Conservation (phyloP, 352 stramenopile genomes). For the Globisporangium cederbergense region DNA sequence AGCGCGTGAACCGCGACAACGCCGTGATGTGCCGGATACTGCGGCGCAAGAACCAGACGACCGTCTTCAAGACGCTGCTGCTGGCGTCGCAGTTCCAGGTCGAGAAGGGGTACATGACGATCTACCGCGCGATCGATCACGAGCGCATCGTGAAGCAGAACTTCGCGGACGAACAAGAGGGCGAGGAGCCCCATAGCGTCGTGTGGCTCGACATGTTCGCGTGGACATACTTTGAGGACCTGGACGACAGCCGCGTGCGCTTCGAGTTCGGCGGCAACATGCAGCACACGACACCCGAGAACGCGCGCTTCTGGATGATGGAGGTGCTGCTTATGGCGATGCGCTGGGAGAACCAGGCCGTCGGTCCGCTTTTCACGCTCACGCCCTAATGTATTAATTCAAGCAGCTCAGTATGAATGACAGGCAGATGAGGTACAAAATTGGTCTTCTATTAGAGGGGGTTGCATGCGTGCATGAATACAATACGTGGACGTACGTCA, state of each 20-base stretch:
- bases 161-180: constrained; percentile 16
- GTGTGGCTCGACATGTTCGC: constrained; percentile 24
- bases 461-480: neutral
- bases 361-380: constrained; percentile 13
- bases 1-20: constrained; percentile 38
- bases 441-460: neutral
- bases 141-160: constrained; percentile 20
- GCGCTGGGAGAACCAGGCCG: constrained; percentile 14
- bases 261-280: constrained; percentile 23
- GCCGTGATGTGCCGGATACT: constrained; percentile 33
- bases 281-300: constrained; percentile 15
- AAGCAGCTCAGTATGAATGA: no score
- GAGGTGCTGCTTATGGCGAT: constrained; percentile 20
- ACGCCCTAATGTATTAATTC: neutral
- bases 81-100: constrained; percentile 35
- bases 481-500: constrained; percentile 1
- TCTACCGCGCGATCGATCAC: constrained; percentile 32
- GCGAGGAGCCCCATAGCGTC: constrained; percentile 13
- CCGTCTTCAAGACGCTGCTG: constrained; percentile 33
- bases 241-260: constrained; percentile 7
- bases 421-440: neutral
- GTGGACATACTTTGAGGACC: constrained; percentile 19
- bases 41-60: constrained; percentile 20
- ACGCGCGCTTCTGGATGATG: constrained; percentile 21
- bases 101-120: constrained; percentile 28